phyloP scores from a whole-genome alignment of 345 rosid genomes.

The Hevea brasiliensis region DNA sequence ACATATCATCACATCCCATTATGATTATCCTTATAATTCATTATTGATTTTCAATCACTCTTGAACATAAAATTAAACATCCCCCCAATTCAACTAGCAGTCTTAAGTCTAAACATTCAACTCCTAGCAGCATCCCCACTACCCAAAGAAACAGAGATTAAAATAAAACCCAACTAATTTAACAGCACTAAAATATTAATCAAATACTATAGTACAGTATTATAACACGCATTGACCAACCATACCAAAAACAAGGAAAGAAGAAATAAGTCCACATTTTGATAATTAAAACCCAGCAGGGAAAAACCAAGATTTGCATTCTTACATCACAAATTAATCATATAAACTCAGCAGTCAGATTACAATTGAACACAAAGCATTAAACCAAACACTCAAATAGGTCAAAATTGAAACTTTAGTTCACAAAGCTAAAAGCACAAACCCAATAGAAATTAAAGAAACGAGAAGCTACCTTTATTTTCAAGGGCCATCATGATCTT shows the following conservation, averaged over 20 bases:
- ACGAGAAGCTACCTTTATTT: constrained; percentile 42
- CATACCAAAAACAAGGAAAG: background rate
- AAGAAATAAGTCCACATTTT: too few species aligned
- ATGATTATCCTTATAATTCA: background rate
- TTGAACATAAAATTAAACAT: background rate
- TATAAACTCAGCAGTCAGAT: background rate
- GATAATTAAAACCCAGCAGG: background rate
- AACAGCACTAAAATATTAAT: too few species aligned
- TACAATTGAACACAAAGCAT: background rate
- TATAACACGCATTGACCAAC: background rate
- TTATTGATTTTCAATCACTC: background rate
- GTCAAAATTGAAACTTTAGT: background rate
- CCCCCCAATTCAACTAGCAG: background rate
- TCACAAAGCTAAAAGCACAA: background rate
- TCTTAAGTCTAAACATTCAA: background rate
- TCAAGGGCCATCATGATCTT: constrained; percentile 63
- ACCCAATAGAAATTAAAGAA: background rate
- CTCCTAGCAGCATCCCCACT: background rate
- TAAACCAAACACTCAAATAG: background rate
- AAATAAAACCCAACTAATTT: too few species aligned
- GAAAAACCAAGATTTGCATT: background rate
- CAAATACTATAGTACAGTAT: background rate
- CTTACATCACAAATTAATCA: background rate
- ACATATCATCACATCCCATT: too few species aligned
- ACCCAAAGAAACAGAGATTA: background rate